phyloP scores from a whole-genome alignment of 1,284 basidiomycete genomes.

The Singerocomus inundabilis region DNA sequence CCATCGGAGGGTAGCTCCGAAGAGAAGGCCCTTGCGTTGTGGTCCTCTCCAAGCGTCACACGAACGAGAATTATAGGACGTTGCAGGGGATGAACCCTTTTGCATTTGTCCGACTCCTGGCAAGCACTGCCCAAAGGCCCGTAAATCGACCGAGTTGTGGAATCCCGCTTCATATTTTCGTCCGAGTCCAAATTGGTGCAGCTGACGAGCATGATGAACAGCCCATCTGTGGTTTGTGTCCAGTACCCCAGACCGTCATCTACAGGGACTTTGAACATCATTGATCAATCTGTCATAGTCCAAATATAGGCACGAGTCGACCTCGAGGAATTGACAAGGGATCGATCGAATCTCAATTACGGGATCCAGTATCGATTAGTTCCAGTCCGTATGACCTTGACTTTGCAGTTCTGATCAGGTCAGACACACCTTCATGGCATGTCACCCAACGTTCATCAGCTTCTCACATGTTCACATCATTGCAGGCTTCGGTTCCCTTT shows the following conservation, averaged over 20 bases:
- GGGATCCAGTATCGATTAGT: background rate
- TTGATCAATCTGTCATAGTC: background rate
- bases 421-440: constrained; percentile 9
- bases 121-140: background rate
- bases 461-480: constrained; percentile 8
- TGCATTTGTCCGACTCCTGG: background rate
- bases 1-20: background rate
- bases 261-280: background rate
- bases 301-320: background rate
- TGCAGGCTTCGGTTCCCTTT: background rate
- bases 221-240: background rate
- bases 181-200: background rate
- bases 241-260: background rate
- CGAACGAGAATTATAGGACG: too few relatives aligned
- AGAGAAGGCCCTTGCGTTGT: background rate
- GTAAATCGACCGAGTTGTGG: background rate
- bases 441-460: background rate
- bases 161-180: background rate
- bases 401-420: background rate
- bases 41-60: too few relatives aligned
- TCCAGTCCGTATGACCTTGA: background rate
- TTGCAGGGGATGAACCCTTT: background rate
- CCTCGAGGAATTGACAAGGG: background rate
- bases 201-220: too few relatives aligned
- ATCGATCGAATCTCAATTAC: background rate